These are phyloP conservation scores for Mallotus japonicus DNA, from an alignment of 441 rosid species.

Conservation along the genomic window DNA sequence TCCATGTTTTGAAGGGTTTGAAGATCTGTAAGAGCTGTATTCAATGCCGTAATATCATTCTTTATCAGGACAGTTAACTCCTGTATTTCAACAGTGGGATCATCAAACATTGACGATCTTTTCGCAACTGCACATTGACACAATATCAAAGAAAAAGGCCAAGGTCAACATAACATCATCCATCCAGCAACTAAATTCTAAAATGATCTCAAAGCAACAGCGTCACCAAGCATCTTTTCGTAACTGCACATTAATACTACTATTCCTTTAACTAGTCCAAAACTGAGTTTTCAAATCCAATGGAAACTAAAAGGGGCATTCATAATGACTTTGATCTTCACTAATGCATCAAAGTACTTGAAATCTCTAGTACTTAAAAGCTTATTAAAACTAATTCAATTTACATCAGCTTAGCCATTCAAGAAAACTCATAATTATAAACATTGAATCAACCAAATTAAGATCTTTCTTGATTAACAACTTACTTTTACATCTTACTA, in stretches of 20 bases:
- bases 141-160: background rate
- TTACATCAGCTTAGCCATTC: background rate
- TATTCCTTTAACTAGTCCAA: no score
- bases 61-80: constrained; percentile 77
- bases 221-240: no score
- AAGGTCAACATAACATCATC: constrained; percentile 9
- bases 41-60: constrained; percentile 69
- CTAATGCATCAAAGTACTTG: background rate
- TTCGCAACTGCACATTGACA: constrained; percentile 58
- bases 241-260: no score
- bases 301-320: no score
- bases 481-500: background rate
- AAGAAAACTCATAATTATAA: constrained; percentile 1
- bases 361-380: background rate
- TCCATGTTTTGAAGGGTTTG: constrained; percentile 83
- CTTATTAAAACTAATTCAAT: background rate
- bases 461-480: background rate
- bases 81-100: constrained; percentile 77
- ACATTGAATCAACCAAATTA: background rate
- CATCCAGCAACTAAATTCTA: constrained; percentile 1
- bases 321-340: background rate
- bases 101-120: constrained; percentile 86
- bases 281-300: no score
- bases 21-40: constrained; percentile 73
- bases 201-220: background rate